A percentile compares a stretch with the other conserved stretches of the same genome.
phyloP scores from a whole-genome alignment of 1,139 yeast genomes.

The Arxiozyma telluris region DNA sequence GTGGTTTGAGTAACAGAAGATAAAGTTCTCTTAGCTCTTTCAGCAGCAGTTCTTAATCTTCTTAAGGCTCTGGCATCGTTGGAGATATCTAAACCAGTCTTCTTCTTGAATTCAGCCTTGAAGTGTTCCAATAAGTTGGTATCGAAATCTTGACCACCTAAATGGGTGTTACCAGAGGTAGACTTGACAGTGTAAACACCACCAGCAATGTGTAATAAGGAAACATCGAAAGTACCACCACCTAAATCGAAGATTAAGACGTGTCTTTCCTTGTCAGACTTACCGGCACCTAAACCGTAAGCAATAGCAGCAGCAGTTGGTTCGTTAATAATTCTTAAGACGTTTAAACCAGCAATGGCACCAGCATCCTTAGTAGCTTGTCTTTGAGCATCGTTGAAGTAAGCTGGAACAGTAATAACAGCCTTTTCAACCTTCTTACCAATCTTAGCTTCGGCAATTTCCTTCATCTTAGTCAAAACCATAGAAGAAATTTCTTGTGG shows the following conservation, averaged over 20 bases:
- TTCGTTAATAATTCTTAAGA: constrained; percentile 85
- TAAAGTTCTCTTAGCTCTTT: constrained; percentile 98
- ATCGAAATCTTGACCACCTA: constrained; percentile 99
- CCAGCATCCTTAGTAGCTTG: constrained; percentile 97
- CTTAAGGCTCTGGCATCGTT: constrained; percentile 92
- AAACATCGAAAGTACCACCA: constrained; percentile 95
- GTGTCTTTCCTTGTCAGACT: constrained; percentile 80
- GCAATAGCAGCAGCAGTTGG: constrained; percentile 97
- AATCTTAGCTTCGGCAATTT: constrained; percentile 84
- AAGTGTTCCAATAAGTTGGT: constrained; percentile 92
- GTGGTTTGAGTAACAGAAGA: constrained; percentile 96
- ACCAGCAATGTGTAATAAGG: constrained; percentile 91
- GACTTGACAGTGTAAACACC: constrained; percentile 99
- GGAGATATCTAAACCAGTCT: constrained; percentile 89
- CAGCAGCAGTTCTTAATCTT: constrained; percentile 98
- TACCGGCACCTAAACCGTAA: constrained; percentile 89
- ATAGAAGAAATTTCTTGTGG: constrained; percentile 91
- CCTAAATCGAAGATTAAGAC: constrained; percentile 89
- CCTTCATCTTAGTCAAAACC: constrained; percentile 88
- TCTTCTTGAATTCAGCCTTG: constrained; percentile 92
- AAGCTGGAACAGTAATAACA: constrained; percentile 93
- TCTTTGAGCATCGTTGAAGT: constrained; percentile 93
- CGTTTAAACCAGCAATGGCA: constrained; percentile 84
- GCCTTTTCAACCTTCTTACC: constrained; percentile 89
- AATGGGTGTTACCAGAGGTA: constrained; percentile 99